Conservation (phyloP, 73 alveolate species). For the Loxodes magnus region DNA sequence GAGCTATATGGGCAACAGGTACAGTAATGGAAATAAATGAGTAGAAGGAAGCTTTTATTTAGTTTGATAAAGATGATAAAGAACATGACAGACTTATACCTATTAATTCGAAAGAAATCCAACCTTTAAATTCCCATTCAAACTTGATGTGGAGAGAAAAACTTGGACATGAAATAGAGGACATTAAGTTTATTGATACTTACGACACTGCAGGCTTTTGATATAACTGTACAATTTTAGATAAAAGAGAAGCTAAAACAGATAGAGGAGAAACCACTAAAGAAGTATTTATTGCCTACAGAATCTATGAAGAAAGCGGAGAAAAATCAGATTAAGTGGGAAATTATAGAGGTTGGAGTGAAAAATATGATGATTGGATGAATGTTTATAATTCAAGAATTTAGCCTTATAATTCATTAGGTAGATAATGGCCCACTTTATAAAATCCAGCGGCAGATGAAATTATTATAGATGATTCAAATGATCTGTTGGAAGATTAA, state of each 20-base stretch:
- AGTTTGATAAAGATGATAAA: slow-evolving; percentile 12
- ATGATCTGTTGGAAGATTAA: slow-evolving; percentile 25
- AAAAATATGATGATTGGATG: slow-evolving; percentile 67
- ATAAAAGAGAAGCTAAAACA: slow-evolving; percentile 5
- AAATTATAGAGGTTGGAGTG: slow-evolving; percentile 68
- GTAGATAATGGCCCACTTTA: slow-evolving; percentile 12
- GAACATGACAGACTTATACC: slow-evolving; percentile 10
- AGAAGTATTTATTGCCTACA: slow-evolving; percentile 44
- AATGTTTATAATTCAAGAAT: slow-evolving; percentile 56
- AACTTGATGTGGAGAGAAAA: slow-evolving; percentile 34
- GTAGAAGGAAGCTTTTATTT: slow-evolving; percentile 22
- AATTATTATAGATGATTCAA: slow-evolving; percentile 38
- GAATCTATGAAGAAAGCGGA: slow-evolving; percentile 54
- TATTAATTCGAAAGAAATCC: slow-evolving; percentile 30
- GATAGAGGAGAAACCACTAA: slow-evolving; percentile 19
- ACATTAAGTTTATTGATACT: slow-evolving; percentile 59
- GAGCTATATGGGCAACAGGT: slow-evolving; percentile 66
- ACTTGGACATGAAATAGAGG: slow-evolving; percentile 40
- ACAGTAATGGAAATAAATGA: slow-evolving; percentile 10
- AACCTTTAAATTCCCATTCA: slow-evolving; percentile 19
- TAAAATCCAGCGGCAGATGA: slow-evolving; percentile 20
- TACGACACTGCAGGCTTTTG: slow-evolving; percentile 51
- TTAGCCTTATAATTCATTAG: slow-evolving; percentile 10
- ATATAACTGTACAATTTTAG: slow-evolving; percentile 43
- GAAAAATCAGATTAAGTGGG: slow-evolving; percentile 39